A percentile compares a stretch with the other conserved stretches of the same genome.
phyloP scores from a whole-genome alignment of 441 rosid genomes.

The Cnidoscolus chayamansa region DNA sequence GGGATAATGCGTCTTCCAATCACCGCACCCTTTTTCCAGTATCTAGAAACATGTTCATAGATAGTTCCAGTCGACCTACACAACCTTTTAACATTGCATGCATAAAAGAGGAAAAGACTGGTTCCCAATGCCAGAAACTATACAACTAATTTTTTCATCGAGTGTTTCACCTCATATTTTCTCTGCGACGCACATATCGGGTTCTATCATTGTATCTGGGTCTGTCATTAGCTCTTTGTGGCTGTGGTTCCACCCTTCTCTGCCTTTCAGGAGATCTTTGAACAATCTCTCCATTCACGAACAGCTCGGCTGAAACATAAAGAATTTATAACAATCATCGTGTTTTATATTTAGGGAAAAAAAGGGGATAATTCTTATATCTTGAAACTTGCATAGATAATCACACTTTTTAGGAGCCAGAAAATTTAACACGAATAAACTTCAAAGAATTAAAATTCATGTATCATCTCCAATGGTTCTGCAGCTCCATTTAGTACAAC shows the following conservation, averaged over 20 bases:
- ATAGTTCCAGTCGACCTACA: too few species aligned
- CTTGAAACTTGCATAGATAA: neutral
- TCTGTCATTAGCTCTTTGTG: conserved; percentile 83
- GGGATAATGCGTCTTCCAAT: neutral
- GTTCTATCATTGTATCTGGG: conserved; percentile 97
- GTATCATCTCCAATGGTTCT: conserved; percentile 33
- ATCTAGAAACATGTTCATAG: neutral
- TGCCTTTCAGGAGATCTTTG: conserved; percentile 93
- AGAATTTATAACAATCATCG: neutral
- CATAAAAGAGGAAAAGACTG: neutral
- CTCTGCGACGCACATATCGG: conserved; percentile 74
- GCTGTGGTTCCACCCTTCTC: conserved; percentile 87
- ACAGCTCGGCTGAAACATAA: conserved; percentile 68
- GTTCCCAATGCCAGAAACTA: neutral
- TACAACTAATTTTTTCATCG: neutral
- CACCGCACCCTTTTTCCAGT: neutral
- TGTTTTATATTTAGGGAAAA: neutral
- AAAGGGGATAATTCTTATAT: too few species aligned
- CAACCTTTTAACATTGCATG: too few species aligned
- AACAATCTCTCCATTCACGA: conserved; percentile 93
- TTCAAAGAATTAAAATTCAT: neutral
- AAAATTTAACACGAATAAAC: neutral
- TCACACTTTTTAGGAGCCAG: too few species aligned
- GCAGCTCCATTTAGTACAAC: conserved; percentile 20
- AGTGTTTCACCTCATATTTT: conserved; percentile 44